Conservation (phyloP, 192 early-diverging fungal genomes). For the Mycoemilia scoparia region DNA sequence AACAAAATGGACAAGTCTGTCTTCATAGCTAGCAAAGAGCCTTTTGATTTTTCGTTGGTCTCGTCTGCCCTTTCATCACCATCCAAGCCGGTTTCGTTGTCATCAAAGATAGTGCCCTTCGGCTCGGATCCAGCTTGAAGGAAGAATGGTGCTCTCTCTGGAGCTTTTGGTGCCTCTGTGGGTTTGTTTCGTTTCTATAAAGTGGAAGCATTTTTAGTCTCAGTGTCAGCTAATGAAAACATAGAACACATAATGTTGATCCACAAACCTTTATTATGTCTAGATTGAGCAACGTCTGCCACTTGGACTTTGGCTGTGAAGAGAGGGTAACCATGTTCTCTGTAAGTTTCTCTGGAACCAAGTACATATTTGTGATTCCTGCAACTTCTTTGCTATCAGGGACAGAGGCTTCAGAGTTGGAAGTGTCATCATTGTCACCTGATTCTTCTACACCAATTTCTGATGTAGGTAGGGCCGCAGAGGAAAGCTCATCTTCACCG, state of each 20-base stretch:
- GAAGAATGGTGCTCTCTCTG: slow-evolving; percentile 89
- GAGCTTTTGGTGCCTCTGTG: slow-evolving; percentile 66
- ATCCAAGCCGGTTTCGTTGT: slow-evolving; percentile 49
- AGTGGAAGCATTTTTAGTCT: too few species aligned
- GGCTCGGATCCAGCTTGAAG: slow-evolving; percentile 20
- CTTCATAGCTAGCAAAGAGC: not conserved
- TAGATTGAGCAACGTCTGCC: slow-evolving; percentile 80
- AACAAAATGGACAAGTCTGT: not conserved
- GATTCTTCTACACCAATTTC: too few species aligned
- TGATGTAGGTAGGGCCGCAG: slow-evolving; percentile 35
- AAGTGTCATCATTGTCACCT: slow-evolving; percentile 32
- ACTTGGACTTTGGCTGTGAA: slow-evolving; percentile 57
- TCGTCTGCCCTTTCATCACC: slow-evolving; percentile 13
- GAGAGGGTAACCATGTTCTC: slow-evolving; percentile 81
- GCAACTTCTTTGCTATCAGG: not conserved
- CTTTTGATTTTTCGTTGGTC: slow-evolving; percentile 8
- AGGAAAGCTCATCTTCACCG: slow-evolving; percentile 10
- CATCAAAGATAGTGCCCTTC: slow-evolving; percentile 37
- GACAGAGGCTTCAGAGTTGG: not conserved
- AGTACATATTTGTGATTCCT: slow-evolving; percentile 5
- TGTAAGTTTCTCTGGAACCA: slow-evolving; percentile 38
- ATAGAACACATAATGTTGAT: not conserved
- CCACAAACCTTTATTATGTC: slow-evolving; percentile 74
- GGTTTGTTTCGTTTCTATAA: slow-evolving; percentile 86
- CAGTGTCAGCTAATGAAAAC: not conserved